Conservation (phyloP, 352 stramenopile species). For the Pythium monospermum region DNA sequence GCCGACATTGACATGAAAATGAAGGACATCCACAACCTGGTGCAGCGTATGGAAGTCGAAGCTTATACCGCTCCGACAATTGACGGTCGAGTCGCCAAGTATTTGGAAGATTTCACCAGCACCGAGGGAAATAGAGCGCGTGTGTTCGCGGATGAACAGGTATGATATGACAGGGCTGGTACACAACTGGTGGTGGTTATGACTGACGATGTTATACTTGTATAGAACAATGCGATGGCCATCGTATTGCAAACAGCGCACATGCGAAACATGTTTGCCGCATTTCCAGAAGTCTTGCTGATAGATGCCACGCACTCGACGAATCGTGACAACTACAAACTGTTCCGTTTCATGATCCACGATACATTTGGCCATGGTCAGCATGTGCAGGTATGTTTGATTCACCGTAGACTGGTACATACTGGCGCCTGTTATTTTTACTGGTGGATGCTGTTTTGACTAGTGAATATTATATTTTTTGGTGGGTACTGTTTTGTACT, state of each 20-base stretch:
- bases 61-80: not conserved
- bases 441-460: no score
- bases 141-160: not conserved
- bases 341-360: constrained; percentile 9
- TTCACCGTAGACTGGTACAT: no score
- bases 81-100: constrained; percentile 1
- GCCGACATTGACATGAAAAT: constrained; percentile 23
- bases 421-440: no score
- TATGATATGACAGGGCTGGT: not conserved
- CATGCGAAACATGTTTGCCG: constrained; percentile 1
- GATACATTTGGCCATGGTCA: constrained; percentile 5
- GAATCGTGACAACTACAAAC: constrained; percentile 6
- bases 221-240: not conserved
- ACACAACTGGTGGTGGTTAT: not conserved
- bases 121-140: not conserved
- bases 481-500: not conserved
- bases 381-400: constrained; percentile 9
- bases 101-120: not conserved
- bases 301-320: constrained; percentile 7
- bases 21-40: constrained; percentile 37
- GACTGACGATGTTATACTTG: not conserved
- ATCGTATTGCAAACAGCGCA: constrained; percentile 5
- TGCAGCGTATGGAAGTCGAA: constrained; percentile 5
- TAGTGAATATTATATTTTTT: no score
- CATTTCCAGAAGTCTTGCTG: constrained; percentile 6